Evolutionary conservation across 2,329 filamentous ascomycete species (phyloP).

Genomic region (Verticillium dahliae): DNA sequence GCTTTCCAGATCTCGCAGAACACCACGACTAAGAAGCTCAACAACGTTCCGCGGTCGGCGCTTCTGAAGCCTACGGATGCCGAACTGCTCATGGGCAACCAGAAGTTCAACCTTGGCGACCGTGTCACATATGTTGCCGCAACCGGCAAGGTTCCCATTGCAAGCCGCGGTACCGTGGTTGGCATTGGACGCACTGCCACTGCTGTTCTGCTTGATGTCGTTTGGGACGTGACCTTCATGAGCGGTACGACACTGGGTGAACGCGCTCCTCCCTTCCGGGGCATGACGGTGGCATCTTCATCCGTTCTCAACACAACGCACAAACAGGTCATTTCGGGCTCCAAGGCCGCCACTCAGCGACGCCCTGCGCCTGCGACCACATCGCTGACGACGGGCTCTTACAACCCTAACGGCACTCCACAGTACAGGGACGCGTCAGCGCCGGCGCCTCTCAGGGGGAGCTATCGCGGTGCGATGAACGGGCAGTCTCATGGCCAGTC

Average conservation of each 20-base stretch:
- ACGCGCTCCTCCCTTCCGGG: slow-evolving; percentile 86
- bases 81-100: slow-evolving; percentile 84
- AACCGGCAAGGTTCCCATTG: slow-evolving; percentile 91
- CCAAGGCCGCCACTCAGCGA: slow-evolving; percentile 51
- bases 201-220: slow-evolving; percentile 76
- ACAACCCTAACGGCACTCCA: slow-evolving; percentile 50
- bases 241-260: slow-evolving; percentile 88
- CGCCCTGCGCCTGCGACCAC: slow-evolving; percentile 37
- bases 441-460: slow-evolving; percentile 45
- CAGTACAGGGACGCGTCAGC: slow-evolving; percentile 55
- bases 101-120: slow-evolving; percentile 79
- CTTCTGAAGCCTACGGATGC: slow-evolving; percentile 91
- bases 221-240: slow-evolving; percentile 96
- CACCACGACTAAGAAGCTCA: slow-evolving; percentile 61
- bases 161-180: slow-evolving; percentile 85
- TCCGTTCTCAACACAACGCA: slow-evolving; percentile 83
- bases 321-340: slow-evolving; percentile 69
- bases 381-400: slow-evolving; percentile 47
- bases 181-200: slow-evolving; percentile 85
- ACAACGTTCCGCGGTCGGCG: slow-evolving; percentile 76
- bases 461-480: slow-evolving; percentile 51
- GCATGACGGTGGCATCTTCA: slow-evolving; percentile 83
- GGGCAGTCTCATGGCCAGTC: slow-evolving; percentile 26
- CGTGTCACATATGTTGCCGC: slow-evolving; percentile 89
- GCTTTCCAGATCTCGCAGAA: slow-evolving; percentile 44